These are phyloP conservation scores for Arabis alpina DNA, from an alignment of 345 rosid species.

Conservation along the genomic window DNA sequence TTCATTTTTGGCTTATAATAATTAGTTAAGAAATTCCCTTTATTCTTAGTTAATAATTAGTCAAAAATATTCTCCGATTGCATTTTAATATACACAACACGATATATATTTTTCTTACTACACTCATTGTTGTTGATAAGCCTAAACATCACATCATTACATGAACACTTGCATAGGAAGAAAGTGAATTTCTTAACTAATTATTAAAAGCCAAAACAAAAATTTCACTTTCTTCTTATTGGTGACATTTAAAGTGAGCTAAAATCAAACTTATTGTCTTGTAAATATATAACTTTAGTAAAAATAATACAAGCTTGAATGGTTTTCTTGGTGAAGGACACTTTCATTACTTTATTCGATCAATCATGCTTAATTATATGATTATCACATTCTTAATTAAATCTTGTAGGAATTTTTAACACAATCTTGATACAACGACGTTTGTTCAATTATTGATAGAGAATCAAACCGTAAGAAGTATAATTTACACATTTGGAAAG, in stretches of 20 bases:
- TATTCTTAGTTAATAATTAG: too few relatives aligned
- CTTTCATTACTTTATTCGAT: background rate
- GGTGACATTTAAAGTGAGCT: slow-evolving; percentile 16
- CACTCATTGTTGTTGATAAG: too few relatives aligned
- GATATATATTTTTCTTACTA: too few relatives aligned
- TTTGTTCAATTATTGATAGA: slow-evolving; percentile 8
- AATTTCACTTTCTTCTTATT: too few relatives aligned
- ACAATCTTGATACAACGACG: slow-evolving; percentile 12
- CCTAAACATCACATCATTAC: too few relatives aligned
- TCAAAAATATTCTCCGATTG: too few relatives aligned
- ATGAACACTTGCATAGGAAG: too few relatives aligned
- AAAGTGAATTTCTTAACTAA: too few relatives aligned
- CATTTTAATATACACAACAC: too few relatives aligned
- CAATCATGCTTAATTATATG: background rate
- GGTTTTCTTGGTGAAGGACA: slow-evolving; percentile 25
- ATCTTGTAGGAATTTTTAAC: background rate
- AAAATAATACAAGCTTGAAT: background rate
- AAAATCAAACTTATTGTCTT: background rate
- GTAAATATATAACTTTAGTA: background rate
- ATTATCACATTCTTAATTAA: background rate
- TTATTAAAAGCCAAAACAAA: too few relatives aligned
- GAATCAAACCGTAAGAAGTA: slow-evolving; percentile 1
- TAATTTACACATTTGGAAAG: slow-evolving; percentile 25
- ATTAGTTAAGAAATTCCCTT: background rate
- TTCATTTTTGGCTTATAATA: background rate